phyloP scores from a whole-genome alignment of 441 rosid genomes.

The Arabidopsis hybrid region DNA sequence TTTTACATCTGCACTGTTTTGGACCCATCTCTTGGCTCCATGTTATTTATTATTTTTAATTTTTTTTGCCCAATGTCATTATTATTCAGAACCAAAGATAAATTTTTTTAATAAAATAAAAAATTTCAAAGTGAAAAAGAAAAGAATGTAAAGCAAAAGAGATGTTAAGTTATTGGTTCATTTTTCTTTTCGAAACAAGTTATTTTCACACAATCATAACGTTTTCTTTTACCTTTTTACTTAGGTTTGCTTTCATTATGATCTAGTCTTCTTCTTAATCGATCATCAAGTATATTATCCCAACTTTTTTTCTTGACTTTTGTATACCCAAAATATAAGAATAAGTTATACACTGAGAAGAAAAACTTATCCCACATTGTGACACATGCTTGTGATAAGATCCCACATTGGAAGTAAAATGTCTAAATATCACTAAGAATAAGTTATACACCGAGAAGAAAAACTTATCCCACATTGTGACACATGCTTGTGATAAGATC shows the following conservation, averaged over 20 bases:
- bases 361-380: too few species aligned
- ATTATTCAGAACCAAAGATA: conserved; percentile 28
- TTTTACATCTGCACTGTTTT: conserved; percentile 32
- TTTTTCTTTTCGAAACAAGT: conserved; percentile 13
- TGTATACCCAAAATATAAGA: neutral
- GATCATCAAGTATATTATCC: neutral
- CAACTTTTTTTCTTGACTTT: neutral
- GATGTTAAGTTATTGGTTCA: conserved; percentile 19
- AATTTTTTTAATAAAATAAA: neutral
- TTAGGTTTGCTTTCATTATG: conserved; percentile 3
- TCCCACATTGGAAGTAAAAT: too few species aligned
- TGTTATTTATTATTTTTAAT: neutral
- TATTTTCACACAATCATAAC: conserved; percentile 37
- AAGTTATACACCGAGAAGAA: too few species aligned
- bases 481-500: too few species aligned
- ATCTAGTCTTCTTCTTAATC: conserved; percentile 24
- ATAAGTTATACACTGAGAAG: neutral
- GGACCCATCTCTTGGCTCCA: conserved; percentile 41
- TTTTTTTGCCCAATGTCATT: neutral
- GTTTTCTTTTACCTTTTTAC: conserved; percentile 17
- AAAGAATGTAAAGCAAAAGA: conserved; percentile 36
- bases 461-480: too few species aligned
- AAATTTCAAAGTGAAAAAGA: conserved; percentile 16
- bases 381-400: too few species aligned
- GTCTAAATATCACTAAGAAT: too few species aligned